Conservation (phyloP, 768 basidiomycete species). For the Kwoniella heveanensis region DNA sequence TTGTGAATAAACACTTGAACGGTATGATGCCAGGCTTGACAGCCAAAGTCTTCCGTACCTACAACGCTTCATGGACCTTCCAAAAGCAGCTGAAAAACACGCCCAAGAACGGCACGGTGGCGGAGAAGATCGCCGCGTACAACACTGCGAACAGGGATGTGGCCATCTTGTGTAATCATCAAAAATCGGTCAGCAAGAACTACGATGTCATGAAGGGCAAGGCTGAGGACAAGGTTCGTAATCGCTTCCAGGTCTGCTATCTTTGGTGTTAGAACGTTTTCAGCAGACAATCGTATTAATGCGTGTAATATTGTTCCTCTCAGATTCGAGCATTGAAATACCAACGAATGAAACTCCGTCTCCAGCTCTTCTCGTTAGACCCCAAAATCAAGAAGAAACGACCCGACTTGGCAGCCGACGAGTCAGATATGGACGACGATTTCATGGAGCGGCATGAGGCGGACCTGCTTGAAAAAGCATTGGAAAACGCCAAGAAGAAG, state of each 20-base stretch:
- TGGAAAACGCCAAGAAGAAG: slow-evolving; percentile 90
- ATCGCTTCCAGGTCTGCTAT: background rate
- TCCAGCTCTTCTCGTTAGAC: slow-evolving; percentile 77
- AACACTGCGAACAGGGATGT: slow-evolving; percentile 96
- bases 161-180: slow-evolving; percentile 98
- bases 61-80: slow-evolving; percentile 96
- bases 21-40: slow-evolving; percentile 96
- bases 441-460: slow-evolving; percentile 82
- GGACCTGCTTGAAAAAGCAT: slow-evolving; percentile 71
- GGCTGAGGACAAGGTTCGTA: slow-evolving; percentile 80
- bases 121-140: slow-evolving; percentile 95
- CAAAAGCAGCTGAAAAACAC: slow-evolving; percentile 82
- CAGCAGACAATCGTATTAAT: background rate
- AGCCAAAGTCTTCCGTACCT: slow-evolving; percentile 99
- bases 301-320: background rate
- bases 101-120: slow-evolving; percentile 70
- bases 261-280: too few relatives aligned
- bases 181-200: slow-evolving; percentile 86
- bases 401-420: slow-evolving; percentile 70
- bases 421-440: slow-evolving; percentile 93
- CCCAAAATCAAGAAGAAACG: slow-evolving; percentile 78
- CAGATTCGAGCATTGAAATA: slow-evolving; percentile 91
- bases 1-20: slow-evolving; percentile 86
- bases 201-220: slow-evolving; percentile 93
- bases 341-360: slow-evolving; percentile 94